These are phyloP conservation scores for Aspergillus cristatus DNA, from an alignment of 495 filamentous ascomycete genomes.

Conservation along the genomic window DNA sequence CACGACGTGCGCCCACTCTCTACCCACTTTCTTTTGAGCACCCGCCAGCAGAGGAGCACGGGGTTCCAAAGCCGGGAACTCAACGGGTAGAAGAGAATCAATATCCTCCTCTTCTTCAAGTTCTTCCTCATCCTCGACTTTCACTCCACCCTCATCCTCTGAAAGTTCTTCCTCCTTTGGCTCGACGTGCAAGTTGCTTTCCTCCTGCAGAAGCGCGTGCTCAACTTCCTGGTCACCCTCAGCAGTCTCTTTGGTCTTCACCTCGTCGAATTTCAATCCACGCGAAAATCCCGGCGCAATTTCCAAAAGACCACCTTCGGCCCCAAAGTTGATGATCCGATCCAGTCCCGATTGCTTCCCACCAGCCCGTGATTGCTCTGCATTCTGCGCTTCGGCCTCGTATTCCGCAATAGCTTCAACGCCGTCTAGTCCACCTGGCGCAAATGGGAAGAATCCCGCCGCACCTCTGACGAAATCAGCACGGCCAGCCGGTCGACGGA, in stretches of 20 bases:
- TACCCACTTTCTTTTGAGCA: conserved; percentile 61
- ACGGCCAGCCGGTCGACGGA: conserved; percentile 75
- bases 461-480: conserved; percentile 94
- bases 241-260: conserved; percentile 44
- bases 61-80: conserved; percentile 90
- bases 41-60: conserved; percentile 62
- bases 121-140: conserved; percentile 43
- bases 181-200: conserved; percentile 29
- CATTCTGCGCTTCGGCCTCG: conserved; percentile 51
- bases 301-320: conserved; percentile 70
- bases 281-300: conserved; percentile 74
- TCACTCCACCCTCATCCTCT: conserved; percentile 31
- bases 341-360: conserved; percentile 47
- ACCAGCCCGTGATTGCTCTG: conserved; percentile 36
- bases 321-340: conserved; percentile 69
- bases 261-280: conserved; percentile 66
- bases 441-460: conserved; percentile 92
- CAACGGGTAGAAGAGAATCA: conserved; percentile 79
- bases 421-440: conserved; percentile 81
- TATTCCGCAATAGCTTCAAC: conserved; percentile 71
- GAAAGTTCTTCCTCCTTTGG: conserved; percentile 16
- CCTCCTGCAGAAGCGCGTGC: conserved; percentile 61
- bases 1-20: conserved; percentile 97
- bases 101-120: conserved; percentile 68
- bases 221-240: conserved; percentile 63